Base-by-base conservation (phyloP, 2,329 filamentous ascomycete genomes). In the Cercospora sp. region DNA sequence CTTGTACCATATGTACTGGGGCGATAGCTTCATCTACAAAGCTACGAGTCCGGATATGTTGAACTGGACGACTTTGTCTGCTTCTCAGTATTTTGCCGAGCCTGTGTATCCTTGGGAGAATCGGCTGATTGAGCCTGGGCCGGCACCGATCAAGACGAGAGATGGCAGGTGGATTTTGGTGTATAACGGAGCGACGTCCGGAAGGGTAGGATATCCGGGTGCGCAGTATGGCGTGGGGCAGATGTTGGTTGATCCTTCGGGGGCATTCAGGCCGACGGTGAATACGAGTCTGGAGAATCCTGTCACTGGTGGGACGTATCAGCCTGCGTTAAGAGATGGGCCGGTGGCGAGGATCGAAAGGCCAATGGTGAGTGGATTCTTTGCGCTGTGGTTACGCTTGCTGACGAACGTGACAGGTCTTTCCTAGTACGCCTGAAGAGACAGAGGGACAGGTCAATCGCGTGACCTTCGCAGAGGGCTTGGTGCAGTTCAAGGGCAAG, bases 1-100 rank as follows among this genome's bases (percentile, higher is more conserved):
- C 0, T 60, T 75, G 6, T 79, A 79, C 64, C 74, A 78, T 48
- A 79, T 80, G 77, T 74, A 76, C 55, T 79, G 76, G 68, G 78
- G 78, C 12, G 77, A 80, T 62, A 72, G 69, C 30, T 75, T 73
- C 64, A 69, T 79, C 64, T 78, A 78, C 67, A 70, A 70, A 66
- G 75, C 74, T 10, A 77, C 66, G 31, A 77, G 75, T 6, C 67
- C 72, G 1, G 77, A 79, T 64, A 68, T 79, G 36, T 45, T 78
- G n/a, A 74, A 78, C 67, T 79, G 77, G 77, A 72, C 65, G 36
- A 69, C 63, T 42, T 55, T 58, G 55, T 72, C 42, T 51, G 67
- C 63, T 39, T 70, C 55, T 28, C 48, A 60, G 28, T 67, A 60
- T 20, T 79, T 75, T 60, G 75, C 78, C 1, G 62, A 69, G 2